Base-by-base conservation (phyloP, 2,329 filamentous ascomycete genomes). In the Fusarium beomiforme region DNA sequence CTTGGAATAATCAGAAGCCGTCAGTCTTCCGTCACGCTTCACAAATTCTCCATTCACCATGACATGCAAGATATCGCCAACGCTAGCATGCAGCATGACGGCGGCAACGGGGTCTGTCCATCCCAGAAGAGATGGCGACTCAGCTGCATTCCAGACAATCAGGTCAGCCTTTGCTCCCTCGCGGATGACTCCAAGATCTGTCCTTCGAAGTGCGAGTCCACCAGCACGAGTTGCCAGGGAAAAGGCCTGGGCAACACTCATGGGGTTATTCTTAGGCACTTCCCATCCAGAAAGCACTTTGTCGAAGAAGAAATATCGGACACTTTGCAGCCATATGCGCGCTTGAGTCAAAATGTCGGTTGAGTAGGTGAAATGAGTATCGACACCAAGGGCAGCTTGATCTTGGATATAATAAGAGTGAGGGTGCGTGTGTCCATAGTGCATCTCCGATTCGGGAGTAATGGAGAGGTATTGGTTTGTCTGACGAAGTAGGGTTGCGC, bases 371-470 rank as follows among this genome's bases (percentile, higher is more conserved):
- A 86, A 85, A 71, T 87, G 84, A 0, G 85, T 88, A 72, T 89
- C 87, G 13, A 89, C 79, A 5, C 87, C 87, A 0, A 89, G 80
- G 3, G 85, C 77, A 2, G 82, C 83, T 67, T 89, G 86, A 71
- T 89, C 87, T 31, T 82, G 82, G 31, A 85, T 79, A 12, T 80
- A 74, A 57, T 85, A 80, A 21, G 79, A 81, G 39, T 77, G 73
- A 3, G 81, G 80, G 62, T 89, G 85, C 1, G 78, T 80, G 70
- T 88, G 86, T n/a, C 88, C 87, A 76, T 85, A 89, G 74, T 88
- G 86, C 81, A 88, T 85, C 71, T 90, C 88, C 0, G 85, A 87
- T 72, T 90, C 88, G 3, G 87, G 86, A 0, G 88, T 89, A 63
- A 87, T 87, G 55, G 86, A 87, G 43, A 90, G 77, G 77, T 85